Conservation (phyloP, 106 monocot genomes). For the Posidonia australis region DNA sequence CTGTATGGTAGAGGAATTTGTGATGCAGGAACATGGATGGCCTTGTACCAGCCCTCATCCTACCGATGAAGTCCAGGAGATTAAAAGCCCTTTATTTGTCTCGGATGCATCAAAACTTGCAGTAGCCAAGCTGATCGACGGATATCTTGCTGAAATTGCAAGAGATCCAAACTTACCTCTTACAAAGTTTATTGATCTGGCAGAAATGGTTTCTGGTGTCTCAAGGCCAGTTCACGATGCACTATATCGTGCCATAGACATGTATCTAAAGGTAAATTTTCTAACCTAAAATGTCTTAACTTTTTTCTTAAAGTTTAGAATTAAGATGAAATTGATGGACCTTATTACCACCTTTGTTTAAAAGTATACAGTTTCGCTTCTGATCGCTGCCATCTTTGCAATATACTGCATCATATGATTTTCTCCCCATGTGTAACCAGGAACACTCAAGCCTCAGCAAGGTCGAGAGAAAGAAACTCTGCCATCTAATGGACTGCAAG, state of each 20-base stretch:
- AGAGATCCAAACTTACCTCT: conserved; percentile 63
- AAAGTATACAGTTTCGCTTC: too few relatives aligned
- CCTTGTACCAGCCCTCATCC: background rate
- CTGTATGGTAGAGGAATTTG: conserved; percentile 63
- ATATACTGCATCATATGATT: too few relatives aligned
- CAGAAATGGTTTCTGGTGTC: conserved; percentile 43
- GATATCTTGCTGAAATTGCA: conserved; percentile 64
- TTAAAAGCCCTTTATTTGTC: conserved; percentile 12
- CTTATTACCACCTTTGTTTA: too few relatives aligned
- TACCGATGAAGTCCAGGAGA: conserved; percentile 22
- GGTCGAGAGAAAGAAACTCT: conserved; percentile 74
- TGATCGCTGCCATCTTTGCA: too few relatives aligned
- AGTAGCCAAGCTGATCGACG: conserved; percentile 66
- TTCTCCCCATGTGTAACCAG: conserved; percentile 17
- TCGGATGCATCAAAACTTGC: conserved; percentile 26
- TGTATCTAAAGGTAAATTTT: conserved; percentile 60
- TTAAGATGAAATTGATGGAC: too few relatives aligned
- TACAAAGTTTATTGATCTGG: conserved; percentile 63
- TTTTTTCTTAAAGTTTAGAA: background rate
- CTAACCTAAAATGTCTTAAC: background rate
- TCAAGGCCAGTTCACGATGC: conserved; percentile 68
- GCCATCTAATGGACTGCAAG: conserved; percentile 65
- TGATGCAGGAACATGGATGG: conserved; percentile 29
- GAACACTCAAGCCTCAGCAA: conserved; percentile 69
- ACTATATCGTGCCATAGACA: conserved; percentile 71